A percentile compares a stretch with the other conserved stretches of the same genome.
phyloP scores from a whole-genome alignment of 2,329 filamentous ascomycete species.

The Colletotrichum brevisporum region DNA sequence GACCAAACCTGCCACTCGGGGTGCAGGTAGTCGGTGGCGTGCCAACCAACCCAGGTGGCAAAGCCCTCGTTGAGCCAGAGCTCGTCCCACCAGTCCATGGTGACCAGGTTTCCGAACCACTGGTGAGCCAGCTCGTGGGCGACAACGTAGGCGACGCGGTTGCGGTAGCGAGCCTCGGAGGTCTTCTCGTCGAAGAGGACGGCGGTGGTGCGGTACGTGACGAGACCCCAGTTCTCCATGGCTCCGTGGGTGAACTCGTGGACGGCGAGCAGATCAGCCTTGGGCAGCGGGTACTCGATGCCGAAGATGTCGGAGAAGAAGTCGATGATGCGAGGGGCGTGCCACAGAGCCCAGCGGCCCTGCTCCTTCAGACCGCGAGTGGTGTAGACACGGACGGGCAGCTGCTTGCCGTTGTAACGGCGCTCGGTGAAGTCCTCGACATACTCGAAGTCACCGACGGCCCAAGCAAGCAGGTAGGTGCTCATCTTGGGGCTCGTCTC shows the following conservation, averaged over 20 bases:
- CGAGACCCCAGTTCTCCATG: conserved; percentile 97
- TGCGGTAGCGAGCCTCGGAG: conserved; percentile 91
- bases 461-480: conserved; percentile 93
- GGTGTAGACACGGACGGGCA: conserved; percentile 96
- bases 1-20: conserved; percentile 99
- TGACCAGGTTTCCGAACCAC: conserved; percentile 96
- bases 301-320: conserved; percentile 96
- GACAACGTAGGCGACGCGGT: conserved; percentile 95
- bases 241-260: conserved; percentile 91
- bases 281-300: conserved; percentile 93
- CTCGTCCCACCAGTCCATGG: conserved; percentile 97
- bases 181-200: conserved; percentile 96
- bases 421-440: conserved; percentile 92
- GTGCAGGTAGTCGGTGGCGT: conserved; percentile 90
- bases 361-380: conserved; percentile 95
- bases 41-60: conserved; percentile 98
- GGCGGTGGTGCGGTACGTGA: conserved; percentile 95
- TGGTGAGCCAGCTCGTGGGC: conserved; percentile 98
- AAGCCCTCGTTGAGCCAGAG: conserved; percentile 97
- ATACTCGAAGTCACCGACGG: conserved; percentile 96
- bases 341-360: conserved; percentile 89
- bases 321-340: conserved; percentile 93
- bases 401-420: conserved; percentile 89
- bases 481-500: conserved; percentile 92
- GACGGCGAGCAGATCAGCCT: conserved; percentile 90